These are phyloP conservation scores for Aspergillus awamori DNA, from an alignment of 2,329 filamentous ascomycete species.

Conservation along the genomic window DNA sequence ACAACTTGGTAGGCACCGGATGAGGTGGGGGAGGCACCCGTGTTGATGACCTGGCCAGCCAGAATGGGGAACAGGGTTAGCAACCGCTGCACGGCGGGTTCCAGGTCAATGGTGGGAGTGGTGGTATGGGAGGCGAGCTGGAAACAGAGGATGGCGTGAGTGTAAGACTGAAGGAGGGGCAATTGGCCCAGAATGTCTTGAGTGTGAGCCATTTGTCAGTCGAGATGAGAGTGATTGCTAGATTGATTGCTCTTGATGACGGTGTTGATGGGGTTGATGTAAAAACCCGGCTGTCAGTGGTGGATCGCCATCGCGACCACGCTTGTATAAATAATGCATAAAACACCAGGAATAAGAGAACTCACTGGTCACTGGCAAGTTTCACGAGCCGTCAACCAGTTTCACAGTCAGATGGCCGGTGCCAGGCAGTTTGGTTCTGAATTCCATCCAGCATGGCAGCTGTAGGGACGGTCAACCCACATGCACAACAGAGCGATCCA, in stretches of 20 bases:
- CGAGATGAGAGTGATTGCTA: too few species aligned
- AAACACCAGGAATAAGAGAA: too few species aligned
- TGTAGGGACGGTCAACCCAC: neutral
- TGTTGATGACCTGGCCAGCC: slow-evolving; percentile 19
- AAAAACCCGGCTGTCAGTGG: neutral
- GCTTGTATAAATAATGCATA: neutral
- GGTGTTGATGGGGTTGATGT: neutral
- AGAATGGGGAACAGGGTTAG: slow-evolving; percentile 21
- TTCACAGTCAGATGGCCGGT: too few species aligned
- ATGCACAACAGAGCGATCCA: neutral
- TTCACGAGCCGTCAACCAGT: neutral
- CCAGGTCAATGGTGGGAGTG: slow-evolving; percentile 9
- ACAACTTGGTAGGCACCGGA: slow-evolving; percentile 21
- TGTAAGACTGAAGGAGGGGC: slow-evolving; percentile 27
- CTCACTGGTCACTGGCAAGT: neutral
- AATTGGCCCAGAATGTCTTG: slow-evolving; percentile 28
- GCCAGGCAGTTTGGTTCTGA: too few species aligned
- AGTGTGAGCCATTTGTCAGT: slow-evolving; percentile 10
- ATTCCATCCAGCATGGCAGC: neutral
- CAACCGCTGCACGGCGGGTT: slow-evolving; percentile 14
- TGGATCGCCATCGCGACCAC: neutral
- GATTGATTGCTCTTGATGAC: neutral
- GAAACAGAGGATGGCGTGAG: slow-evolving; percentile 25
- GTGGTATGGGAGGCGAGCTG: slow-evolving; percentile 4
- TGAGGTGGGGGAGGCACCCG: neutral